A percentile compares a stretch with the other conserved stretches of the same genome.
Evolutionary conservation across 352 stramenopile species (phyloP).

Genomic region (Phytophthora pisi): DNA sequence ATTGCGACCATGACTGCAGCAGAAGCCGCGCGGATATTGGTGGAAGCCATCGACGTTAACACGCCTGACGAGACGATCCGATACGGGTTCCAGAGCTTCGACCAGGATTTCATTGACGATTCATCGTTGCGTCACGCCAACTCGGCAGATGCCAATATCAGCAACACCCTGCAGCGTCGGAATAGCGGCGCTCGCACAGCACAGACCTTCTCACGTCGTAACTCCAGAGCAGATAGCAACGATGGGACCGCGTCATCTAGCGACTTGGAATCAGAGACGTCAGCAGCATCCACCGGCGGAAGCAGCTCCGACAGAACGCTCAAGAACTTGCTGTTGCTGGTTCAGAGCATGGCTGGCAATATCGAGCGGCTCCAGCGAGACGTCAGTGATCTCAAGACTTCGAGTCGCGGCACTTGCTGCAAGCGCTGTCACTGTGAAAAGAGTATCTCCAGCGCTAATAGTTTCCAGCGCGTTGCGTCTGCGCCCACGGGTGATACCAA

Average conservation of each 20-base stretch:
- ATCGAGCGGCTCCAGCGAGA: not conserved
- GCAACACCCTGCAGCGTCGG: not conserved
- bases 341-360: not conserved
- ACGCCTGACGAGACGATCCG: slow-evolving; percentile 5
- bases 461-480: no score
- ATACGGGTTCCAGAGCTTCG: slow-evolving; percentile 7
- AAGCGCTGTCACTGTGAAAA: no score
- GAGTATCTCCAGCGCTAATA: no score
- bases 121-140: not conserved
- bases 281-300: not conserved
- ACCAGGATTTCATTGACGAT: not conserved
- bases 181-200: not conserved
- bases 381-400: not conserved
- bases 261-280: not conserved
- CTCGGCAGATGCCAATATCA: not conserved
- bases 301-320: not conserved
- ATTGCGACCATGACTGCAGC: no score
- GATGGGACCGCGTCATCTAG: not conserved
- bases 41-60: not conserved
- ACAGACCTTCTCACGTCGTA: not conserved
- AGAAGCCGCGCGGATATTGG: no score
- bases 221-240: not conserved
- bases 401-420: no score
- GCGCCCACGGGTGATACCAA: no score
- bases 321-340: not conserved